phyloP scores from a whole-genome alignment of 2,329 filamentous ascomycete species.

The Aspergillus ochraceus region DNA sequence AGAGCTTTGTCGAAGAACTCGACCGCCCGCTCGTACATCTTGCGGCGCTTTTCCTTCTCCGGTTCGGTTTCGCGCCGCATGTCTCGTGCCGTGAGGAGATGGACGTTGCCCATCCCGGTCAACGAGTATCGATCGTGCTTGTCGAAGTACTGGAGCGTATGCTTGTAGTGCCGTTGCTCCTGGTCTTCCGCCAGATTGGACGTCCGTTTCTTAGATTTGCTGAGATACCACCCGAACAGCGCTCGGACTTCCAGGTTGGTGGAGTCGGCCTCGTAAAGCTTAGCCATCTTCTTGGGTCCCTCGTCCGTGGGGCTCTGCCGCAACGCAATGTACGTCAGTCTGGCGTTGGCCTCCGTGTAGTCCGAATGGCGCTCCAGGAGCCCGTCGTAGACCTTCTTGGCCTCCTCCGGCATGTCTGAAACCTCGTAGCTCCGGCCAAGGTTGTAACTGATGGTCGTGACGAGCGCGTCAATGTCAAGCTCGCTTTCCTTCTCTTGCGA shows the following conservation, averaged over 20 bases:
- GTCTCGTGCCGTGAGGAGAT: conserved; percentile 82
- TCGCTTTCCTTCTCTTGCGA: conserved; percentile 73
- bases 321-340: conserved; percentile 86
- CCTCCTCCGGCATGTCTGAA: conserved; percentile 75
- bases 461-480: conserved; percentile 83
- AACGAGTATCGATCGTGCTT: conserved; percentile 98
- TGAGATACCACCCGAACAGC: conserved; percentile 93
- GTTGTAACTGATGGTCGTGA: conserved; percentile 97
- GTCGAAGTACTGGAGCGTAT: conserved; percentile 89
- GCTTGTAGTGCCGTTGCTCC: conserved; percentile 93
- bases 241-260: conserved; percentile 88
- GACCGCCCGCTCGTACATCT: conserved; percentile 84
- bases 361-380: conserved; percentile 81
- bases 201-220: conserved; percentile 80
- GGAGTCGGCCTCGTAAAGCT: conserved; percentile 80
- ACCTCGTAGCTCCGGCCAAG: conserved; percentile 91
- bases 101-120: conserved; percentile 96
- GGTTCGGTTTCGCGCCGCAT: conserved; percentile 88
- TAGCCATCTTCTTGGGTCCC: conserved; percentile 80
- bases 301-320: conserved; percentile 78
- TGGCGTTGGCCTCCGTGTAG: conserved; percentile 87
- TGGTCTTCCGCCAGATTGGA: conserved; percentile 82
- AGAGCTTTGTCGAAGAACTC: conserved; percentile 99
- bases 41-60: conserved; percentile 86
- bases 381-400: conserved; percentile 83